These are phyloP conservation scores for Wilcoxina mikolae DNA, from an alignment of 495 filamentous ascomycete species.

Conservation along the genomic window DNA sequence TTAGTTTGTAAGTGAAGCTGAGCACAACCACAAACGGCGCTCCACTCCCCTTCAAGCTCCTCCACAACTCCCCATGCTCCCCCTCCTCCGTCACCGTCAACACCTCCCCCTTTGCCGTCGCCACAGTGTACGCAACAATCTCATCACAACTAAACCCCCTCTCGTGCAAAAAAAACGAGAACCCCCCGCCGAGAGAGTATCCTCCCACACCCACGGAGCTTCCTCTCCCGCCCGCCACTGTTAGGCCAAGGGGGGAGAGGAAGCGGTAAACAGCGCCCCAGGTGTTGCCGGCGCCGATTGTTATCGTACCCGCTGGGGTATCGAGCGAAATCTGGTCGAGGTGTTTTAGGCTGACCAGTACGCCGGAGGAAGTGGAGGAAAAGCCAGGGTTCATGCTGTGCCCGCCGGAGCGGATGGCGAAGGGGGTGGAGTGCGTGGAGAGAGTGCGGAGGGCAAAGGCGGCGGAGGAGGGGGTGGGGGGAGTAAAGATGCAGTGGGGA, in stretches of 20 bases:
- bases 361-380: background rate
- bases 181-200: slow-evolving; percentile 31
- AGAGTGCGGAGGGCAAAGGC: background rate
- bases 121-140: slow-evolving; percentile 25
- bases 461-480: background rate
- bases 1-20: slow-evolving; percentile 10
- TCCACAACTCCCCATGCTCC: slow-evolving; percentile 25
- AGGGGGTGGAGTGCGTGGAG: slow-evolving; percentile 21
- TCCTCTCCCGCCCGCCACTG: slow-evolving; percentile 40
- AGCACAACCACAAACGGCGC: slow-evolving; percentile 35
- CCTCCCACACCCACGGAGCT: slow-evolving; percentile 32
- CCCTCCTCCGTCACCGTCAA: slow-evolving; percentile 27
- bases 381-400: slow-evolving; percentile 35
- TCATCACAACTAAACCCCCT: slow-evolving; percentile 31
- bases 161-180: slow-evolving; percentile 28
- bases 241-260: slow-evolving; percentile 35
- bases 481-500: slow-evolving; percentile 1
- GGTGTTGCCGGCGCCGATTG: slow-evolving; percentile 37
- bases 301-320: slow-evolving; percentile 20
- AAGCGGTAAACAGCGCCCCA: slow-evolving; percentile 38
- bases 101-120: slow-evolving; percentile 11
- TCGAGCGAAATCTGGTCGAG: slow-evolving; percentile 1
- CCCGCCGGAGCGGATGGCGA: slow-evolving; percentile 35
- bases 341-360: background rate
- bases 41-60: slow-evolving; percentile 31